A percentile compares a stretch with the other conserved stretches of the same genome.
These are phyloP conservation scores for Vickermania ingenoplastis DNA, from an alignment of 208 protist species.

Conservation along the genomic window DNA sequence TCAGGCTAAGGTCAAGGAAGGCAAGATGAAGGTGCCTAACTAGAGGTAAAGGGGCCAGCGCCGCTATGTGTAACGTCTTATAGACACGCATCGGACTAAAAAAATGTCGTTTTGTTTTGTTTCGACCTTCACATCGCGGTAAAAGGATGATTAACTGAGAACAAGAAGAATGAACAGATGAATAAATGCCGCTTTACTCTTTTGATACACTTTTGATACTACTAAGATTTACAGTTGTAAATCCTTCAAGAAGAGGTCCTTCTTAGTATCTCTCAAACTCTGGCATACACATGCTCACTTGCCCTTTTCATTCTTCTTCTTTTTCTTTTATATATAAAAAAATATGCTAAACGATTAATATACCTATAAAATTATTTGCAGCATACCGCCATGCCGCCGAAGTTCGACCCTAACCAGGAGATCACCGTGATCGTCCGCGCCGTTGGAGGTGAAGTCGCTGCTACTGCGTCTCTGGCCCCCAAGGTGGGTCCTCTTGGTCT, in stretches of 20 bases:
- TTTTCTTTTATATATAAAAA: constrained; percentile 6
- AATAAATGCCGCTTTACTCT: too few relatives aligned
- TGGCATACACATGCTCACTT: background rate
- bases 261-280: too few relatives aligned
- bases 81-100: too few relatives aligned
- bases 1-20: constrained; percentile 91
- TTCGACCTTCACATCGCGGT: too few relatives aligned
- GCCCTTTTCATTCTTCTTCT: constrained; percentile 1
- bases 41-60: too few relatives aligned
- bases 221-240: too few relatives aligned
- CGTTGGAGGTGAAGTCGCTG: constrained; percentile 97
- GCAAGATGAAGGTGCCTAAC: constrained; percentile 87
- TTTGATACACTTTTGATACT: too few relatives aligned
- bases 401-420: constrained; percentile 97
- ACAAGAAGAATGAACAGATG: too few relatives aligned
- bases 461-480: constrained; percentile 96
- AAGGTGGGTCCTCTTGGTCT: constrained; percentile 99
- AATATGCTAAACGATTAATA: background rate
- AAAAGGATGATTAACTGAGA: too few relatives aligned
- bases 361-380: constrained; percentile 1
- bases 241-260: too few relatives aligned
- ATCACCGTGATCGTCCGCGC: constrained; percentile 94
- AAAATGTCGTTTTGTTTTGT: too few relatives aligned
- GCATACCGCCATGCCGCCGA: constrained; percentile 92
- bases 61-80: too few relatives aligned